These are phyloP conservation scores for Hamamelis virginiana DNA, from an alignment of 164 flowering plant species.

Conservation along the genomic window DNA sequence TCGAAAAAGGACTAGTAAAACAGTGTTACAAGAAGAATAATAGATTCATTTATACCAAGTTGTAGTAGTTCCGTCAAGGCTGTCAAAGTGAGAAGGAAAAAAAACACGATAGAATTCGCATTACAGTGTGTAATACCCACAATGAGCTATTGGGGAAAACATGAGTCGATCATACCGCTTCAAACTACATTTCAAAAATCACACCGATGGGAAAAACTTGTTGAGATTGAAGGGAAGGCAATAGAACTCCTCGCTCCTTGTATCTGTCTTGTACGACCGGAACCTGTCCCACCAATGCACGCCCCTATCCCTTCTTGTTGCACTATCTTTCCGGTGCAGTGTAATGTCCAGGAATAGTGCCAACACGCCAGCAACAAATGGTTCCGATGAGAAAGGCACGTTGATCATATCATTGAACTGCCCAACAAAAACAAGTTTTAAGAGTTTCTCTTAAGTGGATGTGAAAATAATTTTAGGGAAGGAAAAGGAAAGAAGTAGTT, in stretches of 20 bases:
- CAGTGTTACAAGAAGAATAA: too few species aligned
- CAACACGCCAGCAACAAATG: constrained; percentile 67
- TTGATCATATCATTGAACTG: constrained; percentile 88
- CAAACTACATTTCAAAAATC: constrained; percentile 16
- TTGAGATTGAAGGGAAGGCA: constrained; percentile 77
- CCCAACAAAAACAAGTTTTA: constrained; percentile 5
- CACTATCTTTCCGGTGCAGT: constrained; percentile 43
- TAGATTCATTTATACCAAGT: too few species aligned
- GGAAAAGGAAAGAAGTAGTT: neutral
- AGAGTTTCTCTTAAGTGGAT: neutral
- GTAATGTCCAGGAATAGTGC: constrained; percentile 61
- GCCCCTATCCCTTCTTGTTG: constrained; percentile 64
- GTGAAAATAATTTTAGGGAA: neutral
- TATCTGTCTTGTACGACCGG: constrained; percentile 61
- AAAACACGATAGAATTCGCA: too few species aligned
- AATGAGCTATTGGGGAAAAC: too few species aligned
- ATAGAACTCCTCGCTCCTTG: constrained; percentile 81
- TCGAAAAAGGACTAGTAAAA: too few species aligned
- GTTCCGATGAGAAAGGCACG: constrained; percentile 69
- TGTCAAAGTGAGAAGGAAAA: too few species aligned
- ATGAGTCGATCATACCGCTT: too few species aligned
- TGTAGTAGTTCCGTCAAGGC: too few species aligned
- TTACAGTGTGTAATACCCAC: too few species aligned
- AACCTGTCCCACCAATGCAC: constrained; percentile 81
- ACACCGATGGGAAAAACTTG: constrained; percentile 84